Conservation (phyloP, 148 eudicot genomes). For the Suaeda aralocaspica region DNA sequence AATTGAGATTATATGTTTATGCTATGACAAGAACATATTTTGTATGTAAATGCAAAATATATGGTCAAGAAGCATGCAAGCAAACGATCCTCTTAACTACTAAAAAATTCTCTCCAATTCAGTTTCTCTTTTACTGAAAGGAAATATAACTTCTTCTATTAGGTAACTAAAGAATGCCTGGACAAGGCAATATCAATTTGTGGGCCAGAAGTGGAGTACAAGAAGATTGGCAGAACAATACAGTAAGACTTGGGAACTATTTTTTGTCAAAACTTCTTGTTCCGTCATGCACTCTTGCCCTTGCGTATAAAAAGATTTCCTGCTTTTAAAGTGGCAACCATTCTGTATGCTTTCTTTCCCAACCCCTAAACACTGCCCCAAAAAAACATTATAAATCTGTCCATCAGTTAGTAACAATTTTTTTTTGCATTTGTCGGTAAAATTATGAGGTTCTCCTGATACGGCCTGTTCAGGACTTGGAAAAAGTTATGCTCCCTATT, state of each 20-base stretch:
- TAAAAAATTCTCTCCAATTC: background rate
- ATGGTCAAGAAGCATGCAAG: too few relatives aligned
- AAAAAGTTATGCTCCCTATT: background rate
- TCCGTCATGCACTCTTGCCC: background rate
- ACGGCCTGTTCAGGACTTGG: background rate
- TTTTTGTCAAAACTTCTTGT: background rate
- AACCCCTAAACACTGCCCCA: background rate
- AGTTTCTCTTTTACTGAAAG: background rate
- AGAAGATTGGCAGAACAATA: constrained; percentile 75
- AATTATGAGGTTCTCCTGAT: background rate
- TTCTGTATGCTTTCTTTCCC: background rate
- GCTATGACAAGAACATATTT: too few relatives aligned
- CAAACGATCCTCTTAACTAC: too few relatives aligned
- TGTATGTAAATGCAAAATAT: too few relatives aligned
- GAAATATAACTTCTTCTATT: background rate
- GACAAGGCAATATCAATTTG: constrained; percentile 89
- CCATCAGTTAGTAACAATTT: background rate
- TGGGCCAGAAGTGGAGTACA: constrained; percentile 88
- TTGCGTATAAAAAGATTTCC: background rate
- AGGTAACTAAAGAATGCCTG: constrained; percentile 94
- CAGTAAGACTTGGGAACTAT: constrained; percentile 52
- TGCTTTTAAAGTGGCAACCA: background rate
- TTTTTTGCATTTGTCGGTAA: background rate
- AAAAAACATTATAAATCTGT: background rate
- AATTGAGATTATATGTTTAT: too few relatives aligned